These are phyloP conservation scores for Gymnopus androsaceus DNA, from an alignment of 1,284 basidiomycete genomes.

Conservation along the genomic window DNA sequence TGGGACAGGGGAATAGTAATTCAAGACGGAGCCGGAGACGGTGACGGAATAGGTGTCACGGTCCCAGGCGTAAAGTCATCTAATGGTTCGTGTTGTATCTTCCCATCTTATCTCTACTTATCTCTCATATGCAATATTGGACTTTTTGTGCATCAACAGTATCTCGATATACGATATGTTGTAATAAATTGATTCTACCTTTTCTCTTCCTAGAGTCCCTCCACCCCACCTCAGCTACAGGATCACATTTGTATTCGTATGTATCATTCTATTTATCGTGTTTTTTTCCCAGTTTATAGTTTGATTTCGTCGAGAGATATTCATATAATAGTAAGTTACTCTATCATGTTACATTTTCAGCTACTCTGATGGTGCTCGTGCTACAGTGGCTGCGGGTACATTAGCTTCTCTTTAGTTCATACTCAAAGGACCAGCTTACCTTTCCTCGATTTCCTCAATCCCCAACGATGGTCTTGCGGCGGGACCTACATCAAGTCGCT, in stretches of 20 bases:
- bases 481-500: too few species aligned
- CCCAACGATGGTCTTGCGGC: too few species aligned
- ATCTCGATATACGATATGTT: conserved; percentile 11
- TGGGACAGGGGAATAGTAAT: conserved; percentile 56
- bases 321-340: not conserved
- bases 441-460: too few species aligned
- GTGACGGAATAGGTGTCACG: conserved; percentile 27
- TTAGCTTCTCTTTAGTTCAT: too few species aligned
- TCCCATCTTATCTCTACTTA: not conserved
- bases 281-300: not conserved
- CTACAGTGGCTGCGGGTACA: too few species aligned
- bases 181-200: conserved; percentile 15
- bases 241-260: conserved; percentile 6
- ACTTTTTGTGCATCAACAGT: conserved; percentile 6
- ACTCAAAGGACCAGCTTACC: too few species aligned
- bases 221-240: not conserved
- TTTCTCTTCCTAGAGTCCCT: not conserved
- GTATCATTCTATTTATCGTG: conserved; percentile 5
- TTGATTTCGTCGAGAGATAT: not conserved
- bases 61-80: not conserved
- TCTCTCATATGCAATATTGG: conserved; percentile 8
- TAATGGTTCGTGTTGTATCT: conserved; percentile 14
- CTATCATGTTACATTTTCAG: not conserved
- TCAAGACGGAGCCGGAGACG: conserved; percentile 60
- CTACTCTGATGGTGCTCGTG: too few species aligned